Evolutionary conservation across 106 monocot genomes (phyloP).

Genomic region (Chionographis japonica): DNA sequence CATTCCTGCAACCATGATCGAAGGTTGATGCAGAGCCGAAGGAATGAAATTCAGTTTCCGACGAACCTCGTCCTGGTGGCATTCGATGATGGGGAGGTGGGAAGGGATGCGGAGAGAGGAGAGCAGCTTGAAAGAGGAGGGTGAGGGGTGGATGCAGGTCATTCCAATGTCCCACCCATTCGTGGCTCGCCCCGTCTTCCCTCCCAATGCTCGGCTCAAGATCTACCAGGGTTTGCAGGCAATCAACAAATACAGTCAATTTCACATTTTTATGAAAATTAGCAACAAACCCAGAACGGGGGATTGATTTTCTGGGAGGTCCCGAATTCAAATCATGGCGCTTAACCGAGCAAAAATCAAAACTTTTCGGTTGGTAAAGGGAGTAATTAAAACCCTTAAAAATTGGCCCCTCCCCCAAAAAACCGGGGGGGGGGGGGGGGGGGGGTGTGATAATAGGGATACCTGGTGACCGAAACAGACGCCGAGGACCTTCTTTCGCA

Average conservation of each 20-base stretch:
- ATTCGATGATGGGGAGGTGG: constrained; percentile 58
- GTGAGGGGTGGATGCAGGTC: constrained; percentile 53
- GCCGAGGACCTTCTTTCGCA: constrained; percentile 68
- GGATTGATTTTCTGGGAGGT: too few species aligned
- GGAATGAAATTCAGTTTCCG: neutral
- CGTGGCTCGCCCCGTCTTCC: constrained; percentile 55
- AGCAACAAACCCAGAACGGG: too few species aligned
- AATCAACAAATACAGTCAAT: neutral
- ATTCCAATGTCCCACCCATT: constrained; percentile 86
- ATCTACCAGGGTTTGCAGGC: constrained; percentile 27
- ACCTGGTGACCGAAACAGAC: constrained; percentile 98
- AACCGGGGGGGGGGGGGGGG: neutral
- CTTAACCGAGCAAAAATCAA: too few species aligned
- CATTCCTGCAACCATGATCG: neutral
- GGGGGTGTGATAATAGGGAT: neutral
- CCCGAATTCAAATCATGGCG: too few species aligned
- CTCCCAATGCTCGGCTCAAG: constrained; percentile 73
- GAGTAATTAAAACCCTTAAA: too few species aligned
- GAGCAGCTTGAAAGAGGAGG: constrained; percentile 19
- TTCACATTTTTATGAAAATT: too few species aligned
- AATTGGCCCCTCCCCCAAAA: too few species aligned
- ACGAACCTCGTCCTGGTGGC: constrained; percentile 73
- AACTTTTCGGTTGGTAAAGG: too few species aligned
- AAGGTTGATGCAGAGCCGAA: neutral
- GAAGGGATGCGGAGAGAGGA: constrained; percentile 45